Percentiles rank a stretch among this genome's conserved stretches.
phyloP scores from a whole-genome alignment of 768 basidiomycete species.

The Psilocybe cubensis region DNA sequence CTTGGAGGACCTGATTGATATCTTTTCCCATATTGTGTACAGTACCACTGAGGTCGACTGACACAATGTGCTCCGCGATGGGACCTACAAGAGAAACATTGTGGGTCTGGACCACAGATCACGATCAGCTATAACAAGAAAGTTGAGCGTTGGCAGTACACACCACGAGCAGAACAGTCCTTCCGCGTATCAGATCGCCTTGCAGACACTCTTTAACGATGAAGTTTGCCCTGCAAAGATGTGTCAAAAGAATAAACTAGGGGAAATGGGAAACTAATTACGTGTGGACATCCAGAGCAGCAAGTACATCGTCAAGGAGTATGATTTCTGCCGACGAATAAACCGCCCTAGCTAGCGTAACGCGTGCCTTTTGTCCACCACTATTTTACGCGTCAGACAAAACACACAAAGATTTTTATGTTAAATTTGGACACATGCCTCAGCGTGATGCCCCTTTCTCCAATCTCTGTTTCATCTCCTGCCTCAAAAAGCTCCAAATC shows the following conservation, averaged over 20 bases:
- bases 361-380: conserved; percentile 52
- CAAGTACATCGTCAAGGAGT: conserved; percentile 76
- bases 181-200: conserved; percentile 74
- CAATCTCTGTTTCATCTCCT: conserved; percentile 71
- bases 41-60: conserved; percentile 55
- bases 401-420: neutral
- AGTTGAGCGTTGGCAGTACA: conserved; percentile 14
- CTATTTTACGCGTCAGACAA: conserved; percentile 16
- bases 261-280: neutral
- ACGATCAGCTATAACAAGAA: neutral
- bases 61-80: conserved; percentile 60
- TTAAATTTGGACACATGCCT: too few species aligned
- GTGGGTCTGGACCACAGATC: conserved; percentile 47
- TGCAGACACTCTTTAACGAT: conserved; percentile 78
- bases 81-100: conserved; percentile 55
- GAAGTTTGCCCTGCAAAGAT: conserved; percentile 74
- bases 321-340: conserved; percentile 61
- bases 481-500: conserved; percentile 74
- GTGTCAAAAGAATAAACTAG: neutral
- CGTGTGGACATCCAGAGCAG: conserved; percentile 53
- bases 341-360: conserved; percentile 49
- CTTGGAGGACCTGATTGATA: conserved; percentile 45
- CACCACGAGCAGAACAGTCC: conserved; percentile 84
- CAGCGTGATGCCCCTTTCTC: conserved; percentile 69
- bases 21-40: conserved; percentile 48